These are phyloP conservation scores for Chimonanthus praecox DNA, from an alignment of 164 flowering plant genomes.

Conservation along the genomic window DNA sequence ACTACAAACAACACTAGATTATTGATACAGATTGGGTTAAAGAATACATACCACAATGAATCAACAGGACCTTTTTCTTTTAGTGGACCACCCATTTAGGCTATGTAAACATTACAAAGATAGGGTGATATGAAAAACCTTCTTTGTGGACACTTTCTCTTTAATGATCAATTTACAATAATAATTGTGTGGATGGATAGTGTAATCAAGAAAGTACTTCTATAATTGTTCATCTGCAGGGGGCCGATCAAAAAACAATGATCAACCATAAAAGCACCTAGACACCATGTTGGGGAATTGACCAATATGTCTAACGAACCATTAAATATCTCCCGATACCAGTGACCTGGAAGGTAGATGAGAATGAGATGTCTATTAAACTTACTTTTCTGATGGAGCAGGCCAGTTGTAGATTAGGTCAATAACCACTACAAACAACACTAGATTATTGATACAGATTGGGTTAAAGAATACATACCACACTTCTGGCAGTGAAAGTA, in stretches of 20 bases:
- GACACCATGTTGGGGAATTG: too few species aligned
- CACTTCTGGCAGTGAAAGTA: constrained; percentile 24
- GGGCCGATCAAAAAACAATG: background rate
- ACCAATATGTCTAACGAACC: too few species aligned
- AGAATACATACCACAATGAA: constrained; percentile 18
- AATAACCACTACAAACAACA: too few species aligned
- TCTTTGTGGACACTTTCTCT: background rate
- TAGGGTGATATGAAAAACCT: background rate
- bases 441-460: background rate
- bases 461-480: constrained; percentile 22
- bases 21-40: background rate
- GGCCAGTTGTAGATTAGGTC: too few species aligned
- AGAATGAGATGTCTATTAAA: too few species aligned
- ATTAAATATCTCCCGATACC: too few species aligned
- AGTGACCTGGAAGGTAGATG: too few species aligned
- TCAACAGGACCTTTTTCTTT: background rate
- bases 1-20: background rate
- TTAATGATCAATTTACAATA: too few species aligned
- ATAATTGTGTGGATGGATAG: background rate
- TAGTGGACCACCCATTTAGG: background rate
- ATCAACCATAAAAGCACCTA: background rate
- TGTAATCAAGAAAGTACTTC: background rate
- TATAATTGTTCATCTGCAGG: background rate
- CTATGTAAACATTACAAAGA: background rate
- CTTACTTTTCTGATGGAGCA: too few species aligned